Evolutionary conservation across 2,329 filamentous ascomycete genomes (phyloP), one percentile per base, ranked within the genome.

Genomic region (Massarina eburnea): DNA sequence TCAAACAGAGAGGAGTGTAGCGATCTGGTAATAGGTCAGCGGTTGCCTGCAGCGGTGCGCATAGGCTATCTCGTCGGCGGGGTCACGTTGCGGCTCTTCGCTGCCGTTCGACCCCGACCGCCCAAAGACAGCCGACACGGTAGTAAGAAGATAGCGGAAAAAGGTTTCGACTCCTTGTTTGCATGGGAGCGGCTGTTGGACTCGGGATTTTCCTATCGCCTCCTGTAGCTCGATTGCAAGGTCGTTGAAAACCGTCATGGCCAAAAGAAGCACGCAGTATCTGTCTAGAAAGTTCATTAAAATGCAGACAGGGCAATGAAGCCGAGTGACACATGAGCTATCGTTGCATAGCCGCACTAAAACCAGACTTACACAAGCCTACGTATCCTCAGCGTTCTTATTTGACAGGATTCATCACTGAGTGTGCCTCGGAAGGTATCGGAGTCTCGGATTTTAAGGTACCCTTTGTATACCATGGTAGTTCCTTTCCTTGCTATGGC

Each of bases 21-120:
- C 29, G 15, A 45, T 45, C 21, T 40, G 43, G 24, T 39, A 45
- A 40, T 45, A 45, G 27, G 37, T 45, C 32, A 36, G 35, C 29
- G 40, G 38, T 45, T 36, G 26, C 29, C 43, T 38, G 35, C 43
- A 45, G 35, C 43, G 43, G 19, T 27, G 37, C 17, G 43, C 40
- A 45, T 45, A 45, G 20, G 27, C 43, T 29, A 45, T 45, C 43
- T 45, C 43, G 35, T 39, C 36, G 27, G 36, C 36, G 14, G 34
- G 18, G 21, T 29, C 43, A 35, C 36, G 24, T 45, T 36, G 26
- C 32, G 14, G 14, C 17, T 35, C n/a, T 26, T 35, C n/a, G 32
- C 30, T 29, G 37, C 8, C 17, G 4, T 36, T n/a, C 27, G 12
- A 30, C 27, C 27, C 27, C 27, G 27, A 30, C 27, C 27, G 27